Percentiles rank a stretch among this genome's conserved stretches.
Conservation (phyloP, 495 filamentous ascomycete genomes). For the Tuber umbilicatum region DNA sequence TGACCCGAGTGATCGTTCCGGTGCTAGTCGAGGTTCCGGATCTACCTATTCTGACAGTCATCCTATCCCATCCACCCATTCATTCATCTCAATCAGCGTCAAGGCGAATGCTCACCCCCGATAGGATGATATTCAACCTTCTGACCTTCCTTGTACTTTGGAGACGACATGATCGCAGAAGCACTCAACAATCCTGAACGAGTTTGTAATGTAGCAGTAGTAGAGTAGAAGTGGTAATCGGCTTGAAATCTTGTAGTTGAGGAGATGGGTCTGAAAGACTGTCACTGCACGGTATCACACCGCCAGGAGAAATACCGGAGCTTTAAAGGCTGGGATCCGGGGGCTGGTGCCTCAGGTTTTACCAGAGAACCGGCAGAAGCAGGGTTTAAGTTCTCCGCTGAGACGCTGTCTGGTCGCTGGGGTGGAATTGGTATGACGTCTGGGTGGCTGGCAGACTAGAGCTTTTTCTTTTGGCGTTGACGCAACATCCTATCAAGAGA, state of each 20-base stretch:
- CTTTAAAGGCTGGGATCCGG: background rate
- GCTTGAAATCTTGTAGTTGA: background rate
- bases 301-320: background rate
- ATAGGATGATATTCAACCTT: conserved; percentile 40
- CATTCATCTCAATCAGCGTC: background rate
- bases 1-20: conserved; percentile 35
- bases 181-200: background rate
- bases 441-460: background rate
- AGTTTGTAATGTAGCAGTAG: background rate
- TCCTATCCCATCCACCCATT: background rate
- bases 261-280: background rate
- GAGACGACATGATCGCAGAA: background rate
- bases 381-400: background rate
- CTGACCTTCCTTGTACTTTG: conserved; percentile 33
- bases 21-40: conserved; percentile 37
- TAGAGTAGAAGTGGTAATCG: background rate
- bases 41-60: conserved; percentile 13
- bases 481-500: background rate
- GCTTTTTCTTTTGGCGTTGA: background rate
- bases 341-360: background rate
- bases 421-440: background rate
- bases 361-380: background rate
- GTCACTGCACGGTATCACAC: background rate
- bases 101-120: conserved; percentile 23
- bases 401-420: background rate